Evolutionary conservation across 257 asterid genomes (phyloP), one percentile per base, ranked within the genome.

Genomic region (Nicotiana obtusifolia): DNA sequence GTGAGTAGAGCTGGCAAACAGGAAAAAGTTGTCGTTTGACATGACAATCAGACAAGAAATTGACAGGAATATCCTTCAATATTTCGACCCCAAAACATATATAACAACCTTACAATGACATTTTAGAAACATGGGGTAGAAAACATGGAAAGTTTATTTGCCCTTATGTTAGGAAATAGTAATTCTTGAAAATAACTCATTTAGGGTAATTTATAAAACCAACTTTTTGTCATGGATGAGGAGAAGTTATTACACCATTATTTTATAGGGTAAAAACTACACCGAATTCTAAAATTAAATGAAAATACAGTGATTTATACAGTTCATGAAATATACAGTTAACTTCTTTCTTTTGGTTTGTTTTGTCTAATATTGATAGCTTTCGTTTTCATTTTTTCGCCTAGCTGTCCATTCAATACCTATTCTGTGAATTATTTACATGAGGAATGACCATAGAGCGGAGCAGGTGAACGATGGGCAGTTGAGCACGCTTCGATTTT

Each of bases 41-140:
- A 24, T 75, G 79, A 49, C 79, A 75, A 24, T 75, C 16, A 75
- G 79, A 75, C 79, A 73, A 24, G 24, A 73, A 73, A 73, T 73
- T 47, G 79, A 73, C 24, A 73, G 79, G 79, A 73, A 73, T 73
- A 47, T 73, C 79, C 79, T 73, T 47, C 22, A 22, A 73, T 14
- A 0, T 44, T 13, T 44, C 37, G 20, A 69, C 57, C 77, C 22
- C 11, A 1, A 10, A 44, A 13, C 37, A 57, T 41, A 53, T 5
- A 20, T 73, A 73, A 47, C 78, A 15, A 75, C 24, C 44, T 24
- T 75, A 47, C 44, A 75, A 15, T 47, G 62, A 75, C 60, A 14
- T 44, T 68, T 71, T 56, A 71, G 60, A 5, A 41, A 6, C 62
- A 17, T 75, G 16, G 62, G 5, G 20, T 22, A 49, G 9, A 52